phyloP scores from a whole-genome alignment of 1,139 yeast species.

The Suhomyces ambrosiae region DNA sequence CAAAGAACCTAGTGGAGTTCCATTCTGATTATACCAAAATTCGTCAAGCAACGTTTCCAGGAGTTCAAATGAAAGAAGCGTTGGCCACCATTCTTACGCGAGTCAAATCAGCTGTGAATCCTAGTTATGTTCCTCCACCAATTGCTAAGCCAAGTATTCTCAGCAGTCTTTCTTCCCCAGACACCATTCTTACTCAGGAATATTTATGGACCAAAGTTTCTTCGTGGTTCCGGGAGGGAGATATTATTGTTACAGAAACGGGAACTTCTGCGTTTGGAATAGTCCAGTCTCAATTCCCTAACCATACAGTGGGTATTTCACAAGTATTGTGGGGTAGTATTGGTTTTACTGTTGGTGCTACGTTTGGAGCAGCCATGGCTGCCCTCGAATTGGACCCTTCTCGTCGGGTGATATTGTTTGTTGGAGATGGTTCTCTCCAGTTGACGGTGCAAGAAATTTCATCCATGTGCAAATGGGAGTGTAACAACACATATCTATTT shows the following conservation, averaged over 20 bases:
- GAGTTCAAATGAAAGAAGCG: slow-evolving; percentile 40
- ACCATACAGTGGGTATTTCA: slow-evolving; percentile 72
- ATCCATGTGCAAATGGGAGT: slow-evolving; percentile 33
- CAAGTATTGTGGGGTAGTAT: slow-evolving; percentile 92
- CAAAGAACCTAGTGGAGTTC: slow-evolving; percentile 42
- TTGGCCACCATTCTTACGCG: slow-evolving; percentile 18
- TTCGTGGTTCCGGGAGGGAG: slow-evolving; percentile 76
- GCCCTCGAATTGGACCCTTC: slow-evolving; percentile 42
- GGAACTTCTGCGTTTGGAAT: slow-evolving; percentile 92
- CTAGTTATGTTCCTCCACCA: slow-evolving; percentile 15
- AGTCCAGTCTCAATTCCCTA: slow-evolving; percentile 76
- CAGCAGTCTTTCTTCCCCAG: slow-evolving; percentile 28
- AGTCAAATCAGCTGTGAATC: slow-evolving; percentile 11
- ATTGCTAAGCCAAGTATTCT: slow-evolving; percentile 16
- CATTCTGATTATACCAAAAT: slow-evolving; percentile 44
- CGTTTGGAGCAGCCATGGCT: slow-evolving; percentile 84
- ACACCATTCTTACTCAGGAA: slow-evolving; percentile 59
- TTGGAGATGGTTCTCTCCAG: slow-evolving; percentile 48
- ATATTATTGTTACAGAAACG: slow-evolving; percentile 80
- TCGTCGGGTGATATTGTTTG: slow-evolving; percentile 38
- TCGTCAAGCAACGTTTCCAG: slow-evolving; percentile 36
- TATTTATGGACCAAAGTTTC: slow-evolving; percentile 82
- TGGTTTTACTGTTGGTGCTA: slow-evolving; percentile 85
- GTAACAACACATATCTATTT: slow-evolving; percentile 31
- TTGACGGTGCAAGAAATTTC: slow-evolving; percentile 47